Conservation (phyloP, 23 red algal species). For the Pyropia yezoensis region DNA sequence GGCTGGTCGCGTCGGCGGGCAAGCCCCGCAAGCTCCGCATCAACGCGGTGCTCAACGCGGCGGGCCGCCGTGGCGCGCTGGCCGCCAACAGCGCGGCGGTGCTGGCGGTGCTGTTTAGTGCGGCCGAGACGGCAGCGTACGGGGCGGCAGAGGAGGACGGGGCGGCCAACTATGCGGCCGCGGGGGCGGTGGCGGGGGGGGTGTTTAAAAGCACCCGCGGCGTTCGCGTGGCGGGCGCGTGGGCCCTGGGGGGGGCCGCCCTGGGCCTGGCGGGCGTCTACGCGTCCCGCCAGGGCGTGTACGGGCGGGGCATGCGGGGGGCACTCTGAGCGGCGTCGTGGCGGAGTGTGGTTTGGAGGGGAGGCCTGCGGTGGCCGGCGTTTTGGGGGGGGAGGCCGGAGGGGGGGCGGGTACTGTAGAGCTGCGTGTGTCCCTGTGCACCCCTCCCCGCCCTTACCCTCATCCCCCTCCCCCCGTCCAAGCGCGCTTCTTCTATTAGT, state of each 20-base stretch:
- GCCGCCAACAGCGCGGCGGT: conserved; percentile 63
- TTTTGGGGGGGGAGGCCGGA: too few species aligned
- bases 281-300: conserved; percentile 56
- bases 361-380: too few species aligned
- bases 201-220: conserved; percentile 79
- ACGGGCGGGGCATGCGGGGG: conserved; percentile 59
- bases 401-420: too few species aligned
- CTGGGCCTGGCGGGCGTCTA: conserved; percentile 64
- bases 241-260: conserved; percentile 39
- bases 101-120: conserved; percentile 73
- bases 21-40: conserved; percentile 39
- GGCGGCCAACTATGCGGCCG: conserved; percentile 58
- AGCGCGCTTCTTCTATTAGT: too few species aligned
- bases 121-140: conserved; percentile 48
- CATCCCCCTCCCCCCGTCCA: too few species aligned
- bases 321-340: conserved; percentile 21
- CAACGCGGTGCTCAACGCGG: conserved; percentile 78
- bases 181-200: conserved; percentile 59
- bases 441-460: too few species aligned
- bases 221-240: conserved; percentile 17
- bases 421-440: too few species aligned
- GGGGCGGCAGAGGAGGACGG: conserved; percentile 48
- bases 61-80: conserved; percentile 35
- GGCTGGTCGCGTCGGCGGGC: conserved; percentile 29
- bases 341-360: not conserved